Base-by-base conservation (phyloP, 441 rosid genomes). In the Eruca vesicaria region DNA sequence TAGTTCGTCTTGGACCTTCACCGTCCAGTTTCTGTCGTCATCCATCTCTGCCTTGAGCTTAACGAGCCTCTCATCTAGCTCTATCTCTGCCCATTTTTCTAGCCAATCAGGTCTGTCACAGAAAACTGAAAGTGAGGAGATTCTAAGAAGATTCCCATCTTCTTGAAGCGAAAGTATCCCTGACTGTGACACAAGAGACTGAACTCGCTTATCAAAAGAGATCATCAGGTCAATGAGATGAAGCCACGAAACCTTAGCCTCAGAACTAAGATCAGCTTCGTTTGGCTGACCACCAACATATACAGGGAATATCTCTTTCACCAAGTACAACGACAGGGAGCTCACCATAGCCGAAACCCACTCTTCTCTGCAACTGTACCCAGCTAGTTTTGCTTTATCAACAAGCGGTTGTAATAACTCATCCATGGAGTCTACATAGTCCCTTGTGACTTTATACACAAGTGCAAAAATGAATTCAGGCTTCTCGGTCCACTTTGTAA, bases 291-390 rank as follows among this genome's bases (percentile, higher is more conserved):
- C 74, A 75, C 73, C 74, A 56, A 88, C 81, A 83, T 93, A 88
- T 59, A 56, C 48, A 66, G 95, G 94, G 75, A 93, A 87, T 53
- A 90, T 80, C 80, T 88, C 98, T 79, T 88, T 91, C 6, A 88
- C 92, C 85, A 93, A 83, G 83, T 95, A 90, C 15, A 86, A 83
- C 5, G 82, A 83, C 68, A 93, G 72, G 33, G 96, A 84, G 71
- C 86, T 79, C 15, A 89, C 96, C 97, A 95, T 95, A 9, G 93
- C 92, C 2, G 95, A 85, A 77, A 91, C 82, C 98, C 98, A 91
- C 78, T 95, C 97, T 77, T 95, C 97, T 71, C 93, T 78, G 81
- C 99, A 95, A 81, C 99, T 91, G 85, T 91, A 95, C 7, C 98
- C 97, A 53, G 82, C 83, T 41, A 95, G 82, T 83, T 87, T 86